Evolutionary conservation across 768 basidiomycete genomes (phyloP), one percentile per base, ranked within the genome.

Genomic region (Panaeolus cyanescens): DNA sequence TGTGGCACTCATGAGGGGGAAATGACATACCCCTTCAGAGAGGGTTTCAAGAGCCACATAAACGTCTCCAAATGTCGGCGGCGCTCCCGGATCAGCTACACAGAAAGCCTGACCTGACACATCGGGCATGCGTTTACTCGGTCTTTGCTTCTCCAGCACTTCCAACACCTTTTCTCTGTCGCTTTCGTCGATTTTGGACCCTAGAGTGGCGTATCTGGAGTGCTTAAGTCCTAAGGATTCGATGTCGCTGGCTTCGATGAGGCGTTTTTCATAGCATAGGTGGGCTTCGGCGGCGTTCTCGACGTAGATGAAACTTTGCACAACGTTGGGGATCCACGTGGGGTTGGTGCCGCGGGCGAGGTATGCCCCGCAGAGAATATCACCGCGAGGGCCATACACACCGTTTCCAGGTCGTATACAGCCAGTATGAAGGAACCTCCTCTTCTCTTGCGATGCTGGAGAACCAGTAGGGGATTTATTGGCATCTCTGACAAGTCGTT

Each of bases 401-500:
- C 88, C 90, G 62, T 92, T 92, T 0, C 91, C 90, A 2, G 91
- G 91, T n/a, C 91, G 84, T 40, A 93, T 78, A 62, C 84, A 88
- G 0, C 91, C 90, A 7, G 90, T 92, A 55, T 88, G 81, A 45
- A 92, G 70, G 12, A 77, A 67, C 20, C 62, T 66, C 15, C 39
- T n/a, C 22, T 50, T 50, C 5, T 4, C n/a, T 28, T 30, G 22
- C 6, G 58, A 58, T 13, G 17, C 9, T 32, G 40, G 65, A 10
- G 31, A 34, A 8, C 72, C 71, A 2, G 75, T 74, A 6, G 62
- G 62, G 19, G 74, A 64, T 19, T 68, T 71, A 64, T 80, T 80
- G 4, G 75, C 68, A 17, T 60, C 73, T 58, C 74, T 83, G 65
- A 71, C 83, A 70, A 64, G 67, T 64, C 57, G 64, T 69, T 93